These are phyloP conservation scores for Pseudogymnoascus pannorum DNA, from an alignment of 2,329 filamentous ascomycete genomes.

Conservation along the genomic window DNA sequence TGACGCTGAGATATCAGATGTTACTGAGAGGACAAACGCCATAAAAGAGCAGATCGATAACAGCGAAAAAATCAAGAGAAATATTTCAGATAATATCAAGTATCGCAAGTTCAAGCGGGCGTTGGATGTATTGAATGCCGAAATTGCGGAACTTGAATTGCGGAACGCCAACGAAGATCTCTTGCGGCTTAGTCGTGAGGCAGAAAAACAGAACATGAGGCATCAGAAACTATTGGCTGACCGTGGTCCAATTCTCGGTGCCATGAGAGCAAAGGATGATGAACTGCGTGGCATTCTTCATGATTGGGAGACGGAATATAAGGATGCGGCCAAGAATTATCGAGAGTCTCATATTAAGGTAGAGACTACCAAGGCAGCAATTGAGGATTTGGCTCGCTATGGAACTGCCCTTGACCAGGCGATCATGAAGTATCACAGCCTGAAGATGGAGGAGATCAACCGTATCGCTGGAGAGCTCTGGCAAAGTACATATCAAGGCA, in stretches of 20 bases:
- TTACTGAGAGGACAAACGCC: conserved; percentile 67
- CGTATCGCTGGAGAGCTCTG: conserved; percentile 92
- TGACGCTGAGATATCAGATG: conserved; percentile 59
- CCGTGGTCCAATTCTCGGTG: conserved; percentile 65
- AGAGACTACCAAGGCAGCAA: conserved; percentile 84
- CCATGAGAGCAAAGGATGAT: conserved; percentile 77
- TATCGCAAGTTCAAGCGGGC: conserved; percentile 70
- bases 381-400: conserved; percentile 83
- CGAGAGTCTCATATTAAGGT: conserved; percentile 85
- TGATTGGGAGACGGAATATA: conserved; percentile 83
- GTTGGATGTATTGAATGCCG: conserved; percentile 57
- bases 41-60: conserved; percentile 71
- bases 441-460: conserved; percentile 99
- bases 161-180: conserved; percentile 81
- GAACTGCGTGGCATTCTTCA: conserved; percentile 64
- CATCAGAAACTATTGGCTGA: conserved; percentile 65
- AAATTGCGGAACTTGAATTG: conserved; percentile 67
- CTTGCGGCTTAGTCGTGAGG: conserved; percentile 64
- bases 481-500: conserved; percentile 93
- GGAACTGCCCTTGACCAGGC: conserved; percentile 82
- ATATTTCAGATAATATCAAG: conserved; percentile 80
- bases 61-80: conserved; percentile 74
- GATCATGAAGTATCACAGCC: conserved; percentile 90
- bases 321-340: conserved; percentile 71
- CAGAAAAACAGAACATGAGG: conserved; percentile 56